Percentiles rank a stretch among this genome's conserved stretches.
phyloP scores from a whole-genome alignment of 208 protist genomes.

The Acanthamoeba healyi region DNA sequence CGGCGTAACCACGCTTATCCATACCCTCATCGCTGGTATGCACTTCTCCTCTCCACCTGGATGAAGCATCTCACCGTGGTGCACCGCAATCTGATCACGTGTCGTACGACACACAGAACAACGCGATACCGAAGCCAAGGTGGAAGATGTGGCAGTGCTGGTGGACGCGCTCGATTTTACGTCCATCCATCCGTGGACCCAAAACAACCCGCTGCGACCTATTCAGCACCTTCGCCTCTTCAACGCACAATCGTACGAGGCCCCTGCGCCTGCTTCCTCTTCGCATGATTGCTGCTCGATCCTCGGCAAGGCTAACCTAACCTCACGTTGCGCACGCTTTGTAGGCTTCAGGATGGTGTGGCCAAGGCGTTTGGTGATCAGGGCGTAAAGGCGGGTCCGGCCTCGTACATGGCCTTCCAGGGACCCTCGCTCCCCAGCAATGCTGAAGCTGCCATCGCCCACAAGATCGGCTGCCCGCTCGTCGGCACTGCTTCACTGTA shows the following conservation, averaged over 20 bases:
- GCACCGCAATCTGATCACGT: too few species aligned
- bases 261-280: too few species aligned
- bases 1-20: conserved; percentile 7
- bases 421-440: conserved; percentile 51
- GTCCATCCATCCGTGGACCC: conserved; percentile 43
- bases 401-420: conserved; percentile 66
- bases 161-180: conserved; percentile 37
- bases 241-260: neutral
- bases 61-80: neutral
- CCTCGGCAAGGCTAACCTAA: too few species aligned
- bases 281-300: too few species aligned
- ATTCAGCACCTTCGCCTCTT: neutral
- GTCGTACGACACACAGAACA: too few species aligned
- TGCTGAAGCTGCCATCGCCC: conserved; percentile 44
- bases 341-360: neutral
- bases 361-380: neutral
- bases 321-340: too few species aligned
- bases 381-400: neutral
- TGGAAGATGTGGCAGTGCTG: conserved; percentile 9
- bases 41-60: neutral
- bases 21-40: conserved; percentile 53
- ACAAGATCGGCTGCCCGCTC: conserved; percentile 38
- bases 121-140: neutral
- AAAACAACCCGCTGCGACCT: conserved; percentile 7
- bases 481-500: conserved; percentile 57